Evolutionary conservation across 31 red algal species (phyloP), one percentile per base, ranked within the genome.

Genomic region (Bonnemaisonia californica): DNA sequence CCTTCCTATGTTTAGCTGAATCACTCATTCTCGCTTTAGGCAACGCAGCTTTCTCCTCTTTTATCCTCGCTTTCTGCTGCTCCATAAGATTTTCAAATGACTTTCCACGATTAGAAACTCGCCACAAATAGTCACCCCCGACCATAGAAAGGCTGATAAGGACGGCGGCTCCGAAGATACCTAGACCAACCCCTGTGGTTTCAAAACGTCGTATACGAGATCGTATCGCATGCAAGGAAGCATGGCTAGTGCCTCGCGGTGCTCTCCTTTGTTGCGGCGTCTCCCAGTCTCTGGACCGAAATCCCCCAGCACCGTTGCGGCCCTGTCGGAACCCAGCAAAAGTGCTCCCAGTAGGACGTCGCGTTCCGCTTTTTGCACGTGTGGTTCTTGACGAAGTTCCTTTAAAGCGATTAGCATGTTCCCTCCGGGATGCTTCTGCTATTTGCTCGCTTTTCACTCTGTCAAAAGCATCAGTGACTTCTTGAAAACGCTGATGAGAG

Each of bases 51-150:
- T 16, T 51, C 7, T 51, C 45, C 7, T 51, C 45, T 51, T 51
- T 16, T 11, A 51, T 51, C 16, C 45, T 7, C 45, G 9, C 9
- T 7, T 16, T 51, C 16, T 16, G 45, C 45, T 51, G 45, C 45
- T 42, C 62, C 67, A 83, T 51, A 71, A 83, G 80, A 62, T 89
- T 76, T 41, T 89, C 85, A 81, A 89, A 89, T 23, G 75, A 80
- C 39, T 80, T 89, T 21, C 85, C 85, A 22, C 76, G 76, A 57
- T 89, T 89, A 13, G 41, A 39, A 64, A 41, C 30, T 57, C 37
- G 35, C 85, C 85, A 89, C 32, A 80, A 8, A 62, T 54, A n/a
- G n/a, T 89, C 75, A 31, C 56, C 51, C 8, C 83, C 74, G 33
- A 87, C 42, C 13, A 60, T 35, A 7, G 54, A 36, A 41, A 79